Percentiles rank a stretch among this genome's conserved stretches.
Conservation (phyloP, 352 stramenopile genomes). For the Pythium grandisporangium region DNA sequence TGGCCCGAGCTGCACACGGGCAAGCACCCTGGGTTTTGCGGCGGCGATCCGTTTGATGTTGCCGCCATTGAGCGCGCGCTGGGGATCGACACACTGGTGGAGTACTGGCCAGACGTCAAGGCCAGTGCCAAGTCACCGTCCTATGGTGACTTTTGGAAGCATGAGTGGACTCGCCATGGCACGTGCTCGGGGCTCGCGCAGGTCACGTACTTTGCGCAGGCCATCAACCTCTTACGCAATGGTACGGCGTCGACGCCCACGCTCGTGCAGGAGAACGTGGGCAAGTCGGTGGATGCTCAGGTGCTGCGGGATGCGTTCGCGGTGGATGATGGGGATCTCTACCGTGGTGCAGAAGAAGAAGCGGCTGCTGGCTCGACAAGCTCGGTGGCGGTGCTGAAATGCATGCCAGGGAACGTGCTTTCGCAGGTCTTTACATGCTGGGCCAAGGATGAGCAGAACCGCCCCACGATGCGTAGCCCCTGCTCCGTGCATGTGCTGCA, state of each 20-base stretch:
- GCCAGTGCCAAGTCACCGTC: conserved; percentile 24
- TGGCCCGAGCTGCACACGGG: conserved; percentile 74
- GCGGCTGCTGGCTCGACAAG: too few relatives aligned
- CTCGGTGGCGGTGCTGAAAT: conserved; percentile 21
- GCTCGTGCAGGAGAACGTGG: conserved; percentile 52
- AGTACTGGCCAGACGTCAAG: conserved; percentile 88
- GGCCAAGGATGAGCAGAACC: conserved; percentile 5
- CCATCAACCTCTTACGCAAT: conserved; percentile 75
- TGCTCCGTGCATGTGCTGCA: not conserved
- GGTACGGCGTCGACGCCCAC: conserved; percentile 50
- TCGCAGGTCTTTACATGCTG: not conserved
- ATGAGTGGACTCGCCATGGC: conserved; percentile 92
- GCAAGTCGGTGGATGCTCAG: conserved; percentile 27
- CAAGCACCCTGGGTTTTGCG: conserved; percentile 70
- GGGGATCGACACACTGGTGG: conserved; percentile 56
- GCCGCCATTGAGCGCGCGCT: conserved; percentile 44
- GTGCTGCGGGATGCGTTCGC: conserved; percentile 30
- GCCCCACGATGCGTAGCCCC: conserved; percentile 1
- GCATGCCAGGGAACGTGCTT: conserved; percentile 4
- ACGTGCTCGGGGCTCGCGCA: conserved; percentile 87
- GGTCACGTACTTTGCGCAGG: conserved; percentile 75
- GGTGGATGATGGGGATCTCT: conserved; percentile 23
- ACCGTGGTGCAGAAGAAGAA: too few relatives aligned
- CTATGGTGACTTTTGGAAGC: conserved; percentile 87
- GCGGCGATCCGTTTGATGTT: conserved; percentile 60